Conservation (phyloP, 495 filamentous ascomycete genomes). For the Daldinia loculata region DNA sequence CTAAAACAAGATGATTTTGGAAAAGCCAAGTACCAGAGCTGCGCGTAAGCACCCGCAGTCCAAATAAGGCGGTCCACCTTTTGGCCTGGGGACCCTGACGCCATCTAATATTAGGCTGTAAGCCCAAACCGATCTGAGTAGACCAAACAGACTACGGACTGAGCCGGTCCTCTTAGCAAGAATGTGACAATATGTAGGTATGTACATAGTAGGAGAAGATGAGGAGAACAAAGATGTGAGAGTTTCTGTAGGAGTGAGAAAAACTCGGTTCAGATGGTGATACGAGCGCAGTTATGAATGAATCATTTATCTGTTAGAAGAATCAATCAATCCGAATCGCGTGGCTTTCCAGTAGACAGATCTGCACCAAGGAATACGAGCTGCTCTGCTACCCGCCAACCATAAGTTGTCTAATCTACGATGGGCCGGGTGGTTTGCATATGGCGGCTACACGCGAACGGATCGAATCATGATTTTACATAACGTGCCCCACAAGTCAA, state of each 20-base stretch:
- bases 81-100: conserved; percentile 32
- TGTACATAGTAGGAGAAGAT: neutral
- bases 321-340: conserved; percentile 41
- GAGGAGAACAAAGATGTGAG: conserved; percentile 1
- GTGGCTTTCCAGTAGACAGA: conserved; percentile 30
- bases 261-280: neutral
- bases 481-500: no score
- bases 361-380: conserved; percentile 36
- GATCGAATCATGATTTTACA: conserved; percentile 3
- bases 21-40: conserved; percentile 13
- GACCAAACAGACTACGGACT: neutral
- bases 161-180: neutral
- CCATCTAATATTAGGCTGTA: conserved; percentile 23
- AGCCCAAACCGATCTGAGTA: conserved; percentile 18
- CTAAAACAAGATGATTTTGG: conserved; percentile 9
- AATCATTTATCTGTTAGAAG: conserved; percentile 13
- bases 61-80: conserved; percentile 33
- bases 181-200: conserved; percentile 1
- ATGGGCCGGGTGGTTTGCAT: conserved; percentile 27
- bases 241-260: neutral
- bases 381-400: conserved; percentile 5
- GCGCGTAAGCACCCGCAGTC: conserved; percentile 32
- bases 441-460: conserved; percentile 16
- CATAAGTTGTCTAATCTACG: conserved; percentile 27
- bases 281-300: conserved; percentile 7